Evolutionary conservation across 2,329 filamentous ascomycete genomes (phyloP), one percentile per base, ranked within the genome.

Genomic region (Diaporthe destruens): DNA sequence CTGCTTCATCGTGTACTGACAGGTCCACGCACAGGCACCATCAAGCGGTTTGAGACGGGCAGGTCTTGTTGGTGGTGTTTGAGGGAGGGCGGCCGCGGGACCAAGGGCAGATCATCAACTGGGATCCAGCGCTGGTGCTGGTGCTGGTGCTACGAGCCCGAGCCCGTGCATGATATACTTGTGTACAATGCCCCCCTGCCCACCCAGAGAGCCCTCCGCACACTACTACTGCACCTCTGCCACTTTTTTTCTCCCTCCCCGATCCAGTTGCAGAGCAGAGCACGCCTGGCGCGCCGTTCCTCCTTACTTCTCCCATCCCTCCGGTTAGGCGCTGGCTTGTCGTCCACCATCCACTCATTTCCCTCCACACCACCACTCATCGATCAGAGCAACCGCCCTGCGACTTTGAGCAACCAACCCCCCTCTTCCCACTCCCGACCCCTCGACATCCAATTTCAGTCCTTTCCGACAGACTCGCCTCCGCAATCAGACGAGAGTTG

Each of bases 301-400:
- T 72, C 73, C 74, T 67, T 53, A 53, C 36, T 47, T 70, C 66
- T 69, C 63, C 72, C 63, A 61, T 72, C 49, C 47, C 72, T 71
- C 67, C 69, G 66, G 67, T 74, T 78, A 78, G 77, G 76, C 77
- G 77, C 77, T 77, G 77, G 77, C 74, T 75, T 75, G 73, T 77
- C 75, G 74, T 77, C 75, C 71, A 76, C 63, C 75, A 74, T 77
- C 77, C 77, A 79, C 76, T 77, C 75, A 75, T 76, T 76, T 75
- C 66, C 69, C 54, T 70, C 57, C 57, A 39, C 68, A 53, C 51
- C 44, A 42, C 49, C 69, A 36, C 71, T 59, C 25, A 67, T 47
- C 68, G 18, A 72, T 49, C 39, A 71, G 63, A 71, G 44, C 49
- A 71, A 57, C 63, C 55, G 49, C 49, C 71, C 53, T 57, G 47